phyloP scores from a whole-genome alignment of 2,329 filamentous ascomycete species.

The Zalaria sp. region DNA sequence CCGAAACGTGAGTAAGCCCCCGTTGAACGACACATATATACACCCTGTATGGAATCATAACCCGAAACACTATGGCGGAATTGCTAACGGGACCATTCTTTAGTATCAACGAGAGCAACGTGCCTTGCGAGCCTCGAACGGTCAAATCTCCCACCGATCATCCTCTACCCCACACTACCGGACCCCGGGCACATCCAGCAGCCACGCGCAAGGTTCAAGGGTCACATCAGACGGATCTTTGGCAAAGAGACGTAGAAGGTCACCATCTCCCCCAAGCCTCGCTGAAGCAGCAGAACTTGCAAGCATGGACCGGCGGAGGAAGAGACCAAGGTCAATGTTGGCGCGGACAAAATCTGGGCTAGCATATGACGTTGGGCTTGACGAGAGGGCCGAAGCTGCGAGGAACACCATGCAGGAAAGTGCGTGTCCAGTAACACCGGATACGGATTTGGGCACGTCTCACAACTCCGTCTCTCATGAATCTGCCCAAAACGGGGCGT shows the following conservation, averaged over 20 bases:
- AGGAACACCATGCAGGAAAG: background rate
- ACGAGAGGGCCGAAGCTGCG: background rate
- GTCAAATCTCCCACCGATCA: conserved; percentile 1
- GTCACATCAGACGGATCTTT: background rate
- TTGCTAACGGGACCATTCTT: background rate
- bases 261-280: conserved; percentile 28
- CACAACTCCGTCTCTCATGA: background rate
- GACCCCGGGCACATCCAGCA: background rate
- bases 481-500: too few species aligned
- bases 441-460: conserved; percentile 13
- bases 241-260: background rate
- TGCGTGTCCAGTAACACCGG: conserved; percentile 17
- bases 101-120: conserved; percentile 7
- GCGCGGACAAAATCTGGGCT: conserved; percentile 12
- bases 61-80: too few species aligned
- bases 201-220: background rate
- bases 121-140: conserved; percentile 4
- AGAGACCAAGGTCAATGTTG: conserved; percentile 29
- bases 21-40: background rate
- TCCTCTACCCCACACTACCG: conserved; percentile 1
- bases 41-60: too few species aligned
- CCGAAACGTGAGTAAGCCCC: conserved; percentile 31
- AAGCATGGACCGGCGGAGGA: conserved; percentile 34
- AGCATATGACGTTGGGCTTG: background rate
- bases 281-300: conserved; percentile 38